A percentile compares a stretch with the other conserved stretches of the same genome.
Conservation (phyloP, 2,329 filamentous ascomycete species). For the Blastomyces emzantsi region DNA sequence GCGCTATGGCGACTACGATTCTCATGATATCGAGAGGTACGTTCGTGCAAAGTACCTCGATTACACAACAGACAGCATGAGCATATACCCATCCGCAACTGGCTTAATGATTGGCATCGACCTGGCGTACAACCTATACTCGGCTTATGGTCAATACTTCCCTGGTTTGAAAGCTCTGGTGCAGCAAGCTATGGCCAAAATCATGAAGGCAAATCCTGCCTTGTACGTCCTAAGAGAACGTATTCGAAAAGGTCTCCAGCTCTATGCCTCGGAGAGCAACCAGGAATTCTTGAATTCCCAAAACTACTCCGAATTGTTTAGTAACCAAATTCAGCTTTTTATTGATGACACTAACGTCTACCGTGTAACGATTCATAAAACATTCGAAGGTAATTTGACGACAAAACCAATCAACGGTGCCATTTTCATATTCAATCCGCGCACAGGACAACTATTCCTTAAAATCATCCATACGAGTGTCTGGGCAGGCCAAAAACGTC, state of each 20-base stretch:
- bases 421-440: slow-evolving; percentile 99
- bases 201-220: slow-evolving; percentile 99
- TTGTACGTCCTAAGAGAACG: slow-evolving; percentile 93
- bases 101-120: slow-evolving; percentile 98
- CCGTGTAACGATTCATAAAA: slow-evolving; percentile 99
- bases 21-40: slow-evolving; percentile 96
- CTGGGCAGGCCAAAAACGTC: slow-evolving; percentile 98
- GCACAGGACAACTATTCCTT: slow-evolving; percentile 92
- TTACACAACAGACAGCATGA: slow-evolving; percentile 98
- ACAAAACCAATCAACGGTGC: slow-evolving; percentile 99
- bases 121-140: slow-evolving; percentile 96
- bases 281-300: slow-evolving; percentile 99
- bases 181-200: slow-evolving; percentile 98
- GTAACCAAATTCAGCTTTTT: slow-evolving; percentile 97
- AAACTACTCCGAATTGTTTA: slow-evolving; percentile 98
- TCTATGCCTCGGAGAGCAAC: slow-evolving; percentile 97
- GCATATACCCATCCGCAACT: slow-evolving; percentile 94
- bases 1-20: slow-evolving; percentile 96
- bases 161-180: slow-evolving; percentile 90
- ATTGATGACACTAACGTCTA: slow-evolving; percentile 99
- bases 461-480: slow-evolving; percentile 99
- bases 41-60: slow-evolving; percentile 96
- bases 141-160: slow-evolving; percentile 97
- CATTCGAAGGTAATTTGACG: slow-evolving; percentile 96
- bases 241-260: slow-evolving; percentile 94